Conservation (phyloP, 345 rosid genomes). For the Eucalyptus grandis region DNA sequence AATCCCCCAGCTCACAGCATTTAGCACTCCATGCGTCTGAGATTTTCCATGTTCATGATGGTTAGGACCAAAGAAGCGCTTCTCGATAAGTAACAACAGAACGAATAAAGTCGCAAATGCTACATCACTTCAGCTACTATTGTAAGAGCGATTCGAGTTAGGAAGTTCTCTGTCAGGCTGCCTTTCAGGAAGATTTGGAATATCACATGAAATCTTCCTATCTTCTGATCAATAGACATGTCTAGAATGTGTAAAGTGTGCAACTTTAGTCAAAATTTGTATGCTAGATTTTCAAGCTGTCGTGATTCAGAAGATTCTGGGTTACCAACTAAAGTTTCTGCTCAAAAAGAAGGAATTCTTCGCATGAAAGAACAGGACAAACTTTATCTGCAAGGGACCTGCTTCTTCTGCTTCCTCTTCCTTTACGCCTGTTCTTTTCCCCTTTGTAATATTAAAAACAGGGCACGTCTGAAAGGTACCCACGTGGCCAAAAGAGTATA, state of each 20-base stretch:
- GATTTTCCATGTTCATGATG: neutral
- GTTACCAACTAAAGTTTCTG: neutral
- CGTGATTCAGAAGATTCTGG: neutral
- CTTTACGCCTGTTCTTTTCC: neutral
- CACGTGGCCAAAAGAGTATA: neutral
- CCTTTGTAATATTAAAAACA: neutral
- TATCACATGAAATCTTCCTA: neutral
- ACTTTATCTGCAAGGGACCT: neutral
- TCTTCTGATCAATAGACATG: neutral
- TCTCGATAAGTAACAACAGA: neutral
- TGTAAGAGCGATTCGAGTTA: neutral
- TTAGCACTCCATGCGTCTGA: constrained; percentile 83
- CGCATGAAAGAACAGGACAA: neutral
- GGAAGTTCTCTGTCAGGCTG: neutral
- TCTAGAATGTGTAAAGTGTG: neutral
- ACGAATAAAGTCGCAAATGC: neutral
- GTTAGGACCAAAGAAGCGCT: neutral
- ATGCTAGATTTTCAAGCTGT: neutral
- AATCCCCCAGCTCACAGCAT: constrained; percentile 79
- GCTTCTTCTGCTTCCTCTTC: neutral
- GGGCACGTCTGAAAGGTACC: neutral
- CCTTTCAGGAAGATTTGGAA: neutral
- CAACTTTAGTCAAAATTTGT: neutral
- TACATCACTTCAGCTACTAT: neutral
- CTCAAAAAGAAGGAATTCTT: neutral